Percentiles rank a stretch among this genome's conserved stretches.
These are phyloP conservation scores for Tuber calosporum DNA, from an alignment of 495 filamentous ascomycete species.

Conservation along the genomic window DNA sequence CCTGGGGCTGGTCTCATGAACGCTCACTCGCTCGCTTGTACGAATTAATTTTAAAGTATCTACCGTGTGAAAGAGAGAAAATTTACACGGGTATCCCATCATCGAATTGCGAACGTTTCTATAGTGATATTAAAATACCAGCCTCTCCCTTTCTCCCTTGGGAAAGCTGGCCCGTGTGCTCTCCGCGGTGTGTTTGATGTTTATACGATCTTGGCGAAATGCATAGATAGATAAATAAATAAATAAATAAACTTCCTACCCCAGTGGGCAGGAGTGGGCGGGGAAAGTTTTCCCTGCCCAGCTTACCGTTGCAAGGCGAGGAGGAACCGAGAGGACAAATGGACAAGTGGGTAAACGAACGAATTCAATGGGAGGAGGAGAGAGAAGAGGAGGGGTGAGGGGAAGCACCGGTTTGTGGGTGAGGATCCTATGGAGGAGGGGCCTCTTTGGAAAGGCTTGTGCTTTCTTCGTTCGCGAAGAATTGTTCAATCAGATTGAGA, in stretches of 20 bases:
- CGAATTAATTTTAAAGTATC: neutral
- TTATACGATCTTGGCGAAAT: neutral
- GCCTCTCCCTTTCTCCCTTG: neutral
- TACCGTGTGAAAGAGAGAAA: too few species aligned
- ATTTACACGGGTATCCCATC: neutral
- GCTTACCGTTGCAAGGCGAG: neutral
- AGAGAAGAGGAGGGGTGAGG: neutral
- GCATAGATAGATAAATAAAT: neutral
- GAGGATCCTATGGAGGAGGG: neutral
- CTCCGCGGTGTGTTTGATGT: neutral
- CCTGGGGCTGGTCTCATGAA: neutral
- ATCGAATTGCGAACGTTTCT: neutral
- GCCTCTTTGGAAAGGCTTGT: neutral
- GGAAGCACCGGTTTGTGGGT: too few species aligned
- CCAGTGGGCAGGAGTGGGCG: neutral
- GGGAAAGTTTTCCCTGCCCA: neutral
- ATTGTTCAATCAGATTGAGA: neutral
- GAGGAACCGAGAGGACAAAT: neutral
- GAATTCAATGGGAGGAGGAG: neutral
- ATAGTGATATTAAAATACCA: neutral
- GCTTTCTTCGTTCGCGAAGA: neutral
- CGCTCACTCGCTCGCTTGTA: constrained; percentile 5
- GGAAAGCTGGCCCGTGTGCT: neutral
- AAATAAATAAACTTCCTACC: neutral
- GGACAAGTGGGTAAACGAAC: neutral